These are phyloP conservation scores for Alternaria atra DNA, from an alignment of 2,329 filamentous ascomycete genomes.

Conservation along the genomic window DNA sequence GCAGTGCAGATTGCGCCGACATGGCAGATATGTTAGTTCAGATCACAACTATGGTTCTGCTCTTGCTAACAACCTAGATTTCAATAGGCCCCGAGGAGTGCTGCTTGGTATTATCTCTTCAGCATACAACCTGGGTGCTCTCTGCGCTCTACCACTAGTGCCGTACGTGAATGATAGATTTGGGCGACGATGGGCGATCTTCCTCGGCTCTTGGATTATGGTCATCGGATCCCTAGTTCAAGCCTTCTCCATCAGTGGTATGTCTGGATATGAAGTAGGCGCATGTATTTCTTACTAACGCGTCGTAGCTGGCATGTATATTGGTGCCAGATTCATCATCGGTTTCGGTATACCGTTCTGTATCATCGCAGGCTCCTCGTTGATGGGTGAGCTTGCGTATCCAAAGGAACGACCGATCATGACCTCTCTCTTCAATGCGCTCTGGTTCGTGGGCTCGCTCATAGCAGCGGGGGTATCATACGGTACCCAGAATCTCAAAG, in stretches of 20 bases:
- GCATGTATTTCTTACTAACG: slow-evolving; percentile 8
- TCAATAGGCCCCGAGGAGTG: slow-evolving; percentile 46
- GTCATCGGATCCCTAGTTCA: slow-evolving; percentile 51
- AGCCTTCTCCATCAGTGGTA: slow-evolving; percentile 35
- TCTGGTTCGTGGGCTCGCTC: slow-evolving; percentile 68
- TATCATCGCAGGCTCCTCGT: slow-evolving; percentile 69
- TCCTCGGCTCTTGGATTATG: slow-evolving; percentile 56
- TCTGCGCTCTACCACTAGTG: slow-evolving; percentile 48
- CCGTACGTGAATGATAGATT: slow-evolving; percentile 53
- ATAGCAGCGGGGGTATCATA: slow-evolving; percentile 69
- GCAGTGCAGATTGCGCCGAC: slow-evolving; percentile 38
- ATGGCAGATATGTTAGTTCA: slow-evolving; percentile 38
- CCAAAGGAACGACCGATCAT: slow-evolving; percentile 72
- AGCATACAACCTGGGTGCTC: slow-evolving; percentile 54
- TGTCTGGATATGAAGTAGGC: neutral
- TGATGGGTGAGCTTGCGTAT: slow-evolving; percentile 72
- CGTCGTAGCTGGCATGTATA: slow-evolving; percentile 56
- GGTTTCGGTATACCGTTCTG: slow-evolving; percentile 73
- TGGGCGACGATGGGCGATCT: slow-evolving; percentile 54
- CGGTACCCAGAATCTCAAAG: slow-evolving; percentile 66
- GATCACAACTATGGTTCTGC: neutral
- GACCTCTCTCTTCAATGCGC: slow-evolving; percentile 71
- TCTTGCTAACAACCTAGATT: slow-evolving; percentile 24
- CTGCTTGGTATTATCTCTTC: slow-evolving; percentile 55
- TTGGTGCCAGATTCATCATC: slow-evolving; percentile 67